Base-by-base conservation (phyloP, 129 eudicot species). In the Mikania micrantha region DNA sequence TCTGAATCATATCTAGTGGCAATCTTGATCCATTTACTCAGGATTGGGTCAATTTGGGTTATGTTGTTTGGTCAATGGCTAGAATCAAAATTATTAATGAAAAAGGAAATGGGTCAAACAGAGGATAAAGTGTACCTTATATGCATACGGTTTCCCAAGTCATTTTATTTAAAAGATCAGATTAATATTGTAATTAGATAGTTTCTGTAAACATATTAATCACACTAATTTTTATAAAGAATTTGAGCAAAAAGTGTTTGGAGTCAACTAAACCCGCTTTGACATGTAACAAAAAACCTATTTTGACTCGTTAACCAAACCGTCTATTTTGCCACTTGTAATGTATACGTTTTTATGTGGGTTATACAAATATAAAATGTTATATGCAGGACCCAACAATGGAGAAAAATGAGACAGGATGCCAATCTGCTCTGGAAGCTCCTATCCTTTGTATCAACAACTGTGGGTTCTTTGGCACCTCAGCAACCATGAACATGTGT, bases 401-500 rank as follows among this genome's bases (percentile, higher is more conserved):
- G 92, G 92, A 86, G 70, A 83, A 83, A 64, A 81, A 86, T 34
- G 85, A 87, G 63, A 87, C 81, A 16, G 90, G 87, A 66, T 87
- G 87, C 83, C 90, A 87, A 75, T 59, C 87, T 4, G 60, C 90
- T 81, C 95, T 81, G 36, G 85, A 84, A 57, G 85, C 83, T 35
- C 90, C 95, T 10, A 67, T 67, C 47, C 52, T 87, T 11, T 87
- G 95, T 29, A 67, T 75, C 22, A 87, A 87, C 77, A 84, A 82
- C 77, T 87, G 95, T 61, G 90, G 91, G 65, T 87, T 87, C 72
- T 87, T 84, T 17, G 95, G 95, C 48, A 84, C 84, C 41, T 79
- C 90, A 5, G 81, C 88, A 9, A 87, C 86, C 60, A 87, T 87
- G 95, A 87, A 87, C 64, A 84, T 87, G 95, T 84, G 95, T 73